Conservation (phyloP, 2,329 filamentous ascomycete species). For the Cladosporium sp. region DNA sequence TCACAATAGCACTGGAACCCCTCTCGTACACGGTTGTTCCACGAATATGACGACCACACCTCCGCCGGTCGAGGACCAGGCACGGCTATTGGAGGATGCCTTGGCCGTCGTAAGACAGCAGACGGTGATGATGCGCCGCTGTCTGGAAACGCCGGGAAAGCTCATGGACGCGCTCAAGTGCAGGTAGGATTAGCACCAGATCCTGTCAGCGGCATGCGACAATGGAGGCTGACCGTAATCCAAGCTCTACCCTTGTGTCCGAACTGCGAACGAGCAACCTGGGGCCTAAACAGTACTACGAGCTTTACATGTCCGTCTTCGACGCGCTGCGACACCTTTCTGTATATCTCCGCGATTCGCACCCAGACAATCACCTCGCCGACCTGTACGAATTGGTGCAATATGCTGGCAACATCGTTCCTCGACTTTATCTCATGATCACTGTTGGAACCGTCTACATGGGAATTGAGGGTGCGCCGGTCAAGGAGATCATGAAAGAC, state of each 20-base stretch:
- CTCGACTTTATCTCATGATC: constrained; percentile 96
- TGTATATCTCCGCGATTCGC: constrained; percentile 92
- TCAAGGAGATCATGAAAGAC: constrained; percentile 99
- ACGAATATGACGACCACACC: constrained; percentile 42
- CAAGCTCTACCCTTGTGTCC: constrained; percentile 93
- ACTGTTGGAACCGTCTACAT: constrained; percentile 99
- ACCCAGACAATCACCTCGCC: constrained; percentile 95
- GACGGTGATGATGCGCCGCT: constrained; percentile 95
- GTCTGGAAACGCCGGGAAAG: constrained; percentile 93
- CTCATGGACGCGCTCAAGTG: constrained; percentile 99
- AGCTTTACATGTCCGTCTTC: constrained; percentile 99
- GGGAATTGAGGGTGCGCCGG: constrained; percentile 94
- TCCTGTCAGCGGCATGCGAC: constrained; percentile 22
- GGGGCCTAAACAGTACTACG: constrained; percentile 99
- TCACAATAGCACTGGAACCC: background rate
- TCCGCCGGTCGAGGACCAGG: constrained; percentile 55
- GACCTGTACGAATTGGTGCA: constrained; percentile 97
- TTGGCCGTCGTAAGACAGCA: constrained; percentile 94
- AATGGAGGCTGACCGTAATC: constrained; percentile 16
- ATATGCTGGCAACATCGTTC: constrained; percentile 96
- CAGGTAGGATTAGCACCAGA: constrained; percentile 63
- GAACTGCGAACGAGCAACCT: constrained; percentile 94
- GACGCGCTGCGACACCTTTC: constrained; percentile 95
- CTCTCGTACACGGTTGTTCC: background rate
- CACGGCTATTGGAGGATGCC: constrained; percentile 94